phyloP scores from a whole-genome alignment of 106 monocot genomes.

The Hemerocallis citrina region DNA sequence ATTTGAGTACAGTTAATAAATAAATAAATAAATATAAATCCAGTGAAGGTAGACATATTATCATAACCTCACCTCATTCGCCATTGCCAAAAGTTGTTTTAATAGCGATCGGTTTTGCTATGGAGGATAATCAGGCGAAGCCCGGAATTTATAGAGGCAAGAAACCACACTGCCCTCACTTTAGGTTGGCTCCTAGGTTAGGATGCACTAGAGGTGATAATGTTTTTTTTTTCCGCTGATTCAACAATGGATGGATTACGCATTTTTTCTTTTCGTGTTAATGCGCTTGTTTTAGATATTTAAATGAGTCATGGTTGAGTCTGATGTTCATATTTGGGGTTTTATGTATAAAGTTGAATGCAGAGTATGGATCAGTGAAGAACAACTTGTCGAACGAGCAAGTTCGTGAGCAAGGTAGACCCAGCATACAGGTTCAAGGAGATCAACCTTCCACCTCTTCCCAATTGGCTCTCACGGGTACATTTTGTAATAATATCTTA shows the following conservation, averaged over 20 bases:
- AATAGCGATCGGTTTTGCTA: too few relatives aligned
- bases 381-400: constrained; percentile 28
- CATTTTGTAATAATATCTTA: not conserved
- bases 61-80: too few relatives aligned
- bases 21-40: too few relatives aligned
- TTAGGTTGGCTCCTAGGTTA: too few relatives aligned
- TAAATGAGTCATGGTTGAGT: not conserved
- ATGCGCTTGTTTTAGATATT: not conserved
- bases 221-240: not conserved
- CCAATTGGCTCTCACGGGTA: constrained; percentile 64
- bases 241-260: not conserved
- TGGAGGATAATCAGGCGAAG: too few relatives aligned
- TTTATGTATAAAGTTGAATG: constrained; percentile 40
- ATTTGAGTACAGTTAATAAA: too few relatives aligned
- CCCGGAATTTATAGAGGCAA: too few relatives aligned
- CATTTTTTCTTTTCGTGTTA: not conserved
- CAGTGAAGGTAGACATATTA: too few relatives aligned
- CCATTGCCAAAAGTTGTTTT: too few relatives aligned
- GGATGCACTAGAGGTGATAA: not conserved
- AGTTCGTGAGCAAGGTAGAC: constrained; percentile 10
- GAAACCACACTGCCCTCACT: too few relatives aligned
- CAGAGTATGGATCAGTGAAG: constrained; percentile 72
- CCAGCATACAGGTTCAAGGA: constrained; percentile 19
- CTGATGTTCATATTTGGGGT: not conserved
- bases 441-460: constrained; percentile 25